Percentiles rank a stretch among this genome's conserved stretches.
Conservation (phyloP, 2,329 filamentous ascomycete genomes). For the Chaetothyriales sp. region DNA sequence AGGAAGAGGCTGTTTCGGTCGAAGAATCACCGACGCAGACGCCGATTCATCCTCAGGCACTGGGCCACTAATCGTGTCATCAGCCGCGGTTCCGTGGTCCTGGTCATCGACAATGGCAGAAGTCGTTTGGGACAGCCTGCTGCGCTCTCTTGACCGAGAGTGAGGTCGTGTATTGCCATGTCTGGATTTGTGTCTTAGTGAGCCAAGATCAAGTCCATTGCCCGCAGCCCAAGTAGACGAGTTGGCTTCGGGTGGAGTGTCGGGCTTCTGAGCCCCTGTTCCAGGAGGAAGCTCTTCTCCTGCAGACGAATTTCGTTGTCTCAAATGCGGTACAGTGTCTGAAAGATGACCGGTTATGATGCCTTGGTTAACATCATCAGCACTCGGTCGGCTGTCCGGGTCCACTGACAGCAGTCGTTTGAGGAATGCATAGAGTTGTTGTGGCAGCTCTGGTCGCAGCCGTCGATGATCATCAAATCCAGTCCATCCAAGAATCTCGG, state of each 20-base stretch:
- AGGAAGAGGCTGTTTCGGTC: slow-evolving; percentile 4
- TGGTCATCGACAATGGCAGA: slow-evolving; percentile 1
- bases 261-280: slow-evolving; percentile 12
- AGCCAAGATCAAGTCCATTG: neutral
- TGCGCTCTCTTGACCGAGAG: neutral
- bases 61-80: neutral
- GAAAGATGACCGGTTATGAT: slow-evolving; percentile 51
- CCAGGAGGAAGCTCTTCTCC: slow-evolving; percentile 16
- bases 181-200: neutral
- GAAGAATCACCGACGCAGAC: slow-evolving; percentile 4
- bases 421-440: slow-evolving; percentile 72
- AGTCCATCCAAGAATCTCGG: slow-evolving; percentile 74
- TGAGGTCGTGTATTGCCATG: neutral
- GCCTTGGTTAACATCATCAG: slow-evolving; percentile 67
- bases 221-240: slow-evolving; percentile 5
- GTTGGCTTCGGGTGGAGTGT: slow-evolving; percentile 10
- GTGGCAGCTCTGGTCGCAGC: slow-evolving; percentile 66
- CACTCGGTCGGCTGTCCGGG: slow-evolving; percentile 63
- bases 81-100: neutral
- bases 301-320: slow-evolving; percentile 1
- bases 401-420: slow-evolving; percentile 67
- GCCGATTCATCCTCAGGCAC: neutral
- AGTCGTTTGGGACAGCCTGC: neutral
- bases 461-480: slow-evolving; percentile 70
- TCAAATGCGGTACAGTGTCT: slow-evolving; percentile 8